Conservation (phyloP, 2,329 filamentous ascomycete genomes). For the Fusarium pseudonygamai region DNA sequence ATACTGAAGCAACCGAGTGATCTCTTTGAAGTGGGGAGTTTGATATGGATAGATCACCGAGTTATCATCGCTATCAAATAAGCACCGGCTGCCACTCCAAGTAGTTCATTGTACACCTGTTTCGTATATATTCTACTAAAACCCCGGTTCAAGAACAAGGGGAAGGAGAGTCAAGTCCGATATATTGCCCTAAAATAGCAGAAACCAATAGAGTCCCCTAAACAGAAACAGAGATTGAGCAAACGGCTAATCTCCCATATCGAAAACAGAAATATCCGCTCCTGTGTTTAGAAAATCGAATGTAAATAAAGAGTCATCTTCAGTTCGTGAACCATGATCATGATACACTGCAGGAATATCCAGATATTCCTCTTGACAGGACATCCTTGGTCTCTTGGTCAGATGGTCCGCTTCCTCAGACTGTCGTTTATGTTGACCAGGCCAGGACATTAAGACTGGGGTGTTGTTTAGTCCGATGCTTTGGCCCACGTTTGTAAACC, state of each 20-base stretch:
- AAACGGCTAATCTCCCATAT: constrained; percentile 31
- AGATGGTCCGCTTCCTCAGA: constrained; percentile 17
- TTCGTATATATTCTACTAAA: not conserved
- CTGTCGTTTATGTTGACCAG: constrained; percentile 37
- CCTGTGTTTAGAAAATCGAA: constrained; percentile 37
- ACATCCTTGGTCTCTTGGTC: constrained; percentile 33
- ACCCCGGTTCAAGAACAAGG: not conserved
- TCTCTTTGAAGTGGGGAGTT: not conserved
- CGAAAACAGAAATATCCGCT: constrained; percentile 39
- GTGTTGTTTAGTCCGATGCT: not conserved
- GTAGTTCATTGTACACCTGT: not conserved
- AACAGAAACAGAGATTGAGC: not conserved
- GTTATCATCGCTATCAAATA: not conserved
- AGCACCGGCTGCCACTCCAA: not conserved
- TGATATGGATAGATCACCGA: not conserved
- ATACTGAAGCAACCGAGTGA: not conserved
- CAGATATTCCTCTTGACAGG: constrained; percentile 36
- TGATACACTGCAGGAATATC: constrained; percentile 34
- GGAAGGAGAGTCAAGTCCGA: not conserved
- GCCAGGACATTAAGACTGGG: constrained; percentile 24
- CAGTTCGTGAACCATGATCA: constrained; percentile 27
- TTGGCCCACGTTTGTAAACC: constrained; percentile 9
- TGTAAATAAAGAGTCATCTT: constrained; percentile 38
- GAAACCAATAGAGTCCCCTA: no score
- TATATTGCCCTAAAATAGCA: not conserved